phyloP scores from a whole-genome alignment of 176 grass and related monocot species.

The Tillandsia leiboldiana region DNA sequence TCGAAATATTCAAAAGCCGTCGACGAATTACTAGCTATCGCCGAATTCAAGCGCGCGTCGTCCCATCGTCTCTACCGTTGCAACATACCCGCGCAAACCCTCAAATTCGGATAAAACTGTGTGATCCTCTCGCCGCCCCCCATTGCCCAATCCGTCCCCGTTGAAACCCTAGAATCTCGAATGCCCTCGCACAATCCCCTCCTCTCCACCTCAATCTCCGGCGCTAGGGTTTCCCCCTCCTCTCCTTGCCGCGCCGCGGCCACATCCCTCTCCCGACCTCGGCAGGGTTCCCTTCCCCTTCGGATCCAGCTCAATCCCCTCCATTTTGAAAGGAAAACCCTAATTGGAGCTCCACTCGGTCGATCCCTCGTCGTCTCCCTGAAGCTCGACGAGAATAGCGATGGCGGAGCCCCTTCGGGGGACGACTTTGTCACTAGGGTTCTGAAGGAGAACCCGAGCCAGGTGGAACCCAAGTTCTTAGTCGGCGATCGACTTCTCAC shows the following conservation, averaged over 20 bases:
- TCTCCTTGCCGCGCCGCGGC: neutral
- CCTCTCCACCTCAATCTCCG: neutral
- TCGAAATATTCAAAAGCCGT: neutral
- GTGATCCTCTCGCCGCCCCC: neutral
- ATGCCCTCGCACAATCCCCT: conserved; percentile 8
- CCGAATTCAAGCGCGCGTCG: neutral
- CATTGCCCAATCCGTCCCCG: neutral
- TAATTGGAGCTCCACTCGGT: neutral
- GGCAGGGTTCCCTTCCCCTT: neutral
- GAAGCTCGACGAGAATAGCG: conserved; percentile 10
- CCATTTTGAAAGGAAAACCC: neutral
- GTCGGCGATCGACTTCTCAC: conserved; percentile 31
- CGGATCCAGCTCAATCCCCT: neutral
- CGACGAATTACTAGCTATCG: neutral
- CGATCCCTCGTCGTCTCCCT: conserved; percentile 3
- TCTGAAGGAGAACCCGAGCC: conserved; percentile 32
- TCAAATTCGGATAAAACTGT: conserved; percentile 15
- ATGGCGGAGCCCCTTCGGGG: neutral
- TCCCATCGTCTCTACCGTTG: neutral
- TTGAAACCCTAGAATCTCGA: neutral
- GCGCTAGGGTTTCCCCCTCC: neutral
- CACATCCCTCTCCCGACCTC: neutral
- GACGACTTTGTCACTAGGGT: conserved; percentile 27
- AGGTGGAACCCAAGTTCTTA: conserved; percentile 31
- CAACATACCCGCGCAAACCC: neutral